A percentile compares a stretch with the other conserved stretches of the same genome.
These are phyloP conservation scores for Scytalidium sp. DNA, from an alignment of 2,329 filamentous ascomycete species.

Conservation along the genomic window DNA sequence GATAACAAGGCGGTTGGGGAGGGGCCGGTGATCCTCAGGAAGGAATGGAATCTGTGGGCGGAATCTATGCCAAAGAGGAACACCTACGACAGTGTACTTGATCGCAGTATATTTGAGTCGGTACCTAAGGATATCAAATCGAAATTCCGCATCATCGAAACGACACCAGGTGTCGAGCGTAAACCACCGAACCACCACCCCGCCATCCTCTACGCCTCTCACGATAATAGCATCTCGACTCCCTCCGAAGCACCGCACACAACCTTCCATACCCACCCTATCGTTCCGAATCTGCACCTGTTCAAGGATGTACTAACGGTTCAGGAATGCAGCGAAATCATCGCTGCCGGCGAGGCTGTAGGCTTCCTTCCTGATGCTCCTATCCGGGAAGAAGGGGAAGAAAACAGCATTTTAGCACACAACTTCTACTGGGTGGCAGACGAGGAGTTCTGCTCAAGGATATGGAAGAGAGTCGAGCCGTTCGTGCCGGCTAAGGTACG, in stretches of 20 bases:
- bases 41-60: slow-evolving; percentile 57
- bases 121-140: slow-evolving; percentile 34
- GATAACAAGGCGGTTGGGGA: slow-evolving; percentile 23
- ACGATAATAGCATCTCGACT: slow-evolving; percentile 54
- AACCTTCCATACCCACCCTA: slow-evolving; percentile 53
- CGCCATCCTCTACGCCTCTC: slow-evolving; percentile 61
- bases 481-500: slow-evolving; percentile 54
- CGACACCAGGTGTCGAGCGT: slow-evolving; percentile 53
- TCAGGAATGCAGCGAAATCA: slow-evolving; percentile 62
- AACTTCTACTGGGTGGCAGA: slow-evolving; percentile 75
- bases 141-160: slow-evolving; percentile 58
- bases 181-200: slow-evolving; percentile 68
- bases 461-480: slow-evolving; percentile 59
- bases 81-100: slow-evolving; percentile 55
- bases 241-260: slow-evolving; percentile 43
- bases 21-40: slow-evolving; percentile 53
- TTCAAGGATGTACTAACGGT: slow-evolving; percentile 58
- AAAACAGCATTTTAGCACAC: slow-evolving; percentile 64
- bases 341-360: slow-evolving; percentile 62
- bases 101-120: slow-evolving; percentile 49
- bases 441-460: slow-evolving; percentile 55
- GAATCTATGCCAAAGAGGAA: slow-evolving; percentile 34
- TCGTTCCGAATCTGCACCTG: slow-evolving; percentile 59
- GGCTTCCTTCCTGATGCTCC: slow-evolving; percentile 67
- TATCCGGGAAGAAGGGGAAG: slow-evolving; percentile 57